A percentile compares a stretch with the other conserved stretches of the same genome.
These are phyloP conservation scores for Lactifluus pinguis DNA, from an alignment of 768 basidiomycete genomes.

Conservation along the genomic window DNA sequence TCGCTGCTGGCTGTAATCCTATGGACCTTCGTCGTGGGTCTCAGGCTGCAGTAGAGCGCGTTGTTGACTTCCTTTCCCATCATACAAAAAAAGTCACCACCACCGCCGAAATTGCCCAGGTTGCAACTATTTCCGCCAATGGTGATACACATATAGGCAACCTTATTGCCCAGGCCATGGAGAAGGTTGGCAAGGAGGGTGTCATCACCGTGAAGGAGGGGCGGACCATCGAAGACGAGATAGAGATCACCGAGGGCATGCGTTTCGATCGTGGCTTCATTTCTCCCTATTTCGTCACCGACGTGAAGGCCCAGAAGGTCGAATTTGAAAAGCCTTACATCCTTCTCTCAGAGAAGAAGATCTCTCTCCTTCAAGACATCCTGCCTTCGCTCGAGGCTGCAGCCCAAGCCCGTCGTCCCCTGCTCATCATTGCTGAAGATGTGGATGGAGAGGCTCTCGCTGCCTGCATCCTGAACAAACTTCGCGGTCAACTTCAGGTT, in stretches of 20 bases:
- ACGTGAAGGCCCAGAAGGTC: constrained; percentile 92
- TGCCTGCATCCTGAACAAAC: constrained; percentile 98
- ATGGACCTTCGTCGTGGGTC: constrained; percentile 99
- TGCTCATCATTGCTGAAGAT: constrained; percentile 96
- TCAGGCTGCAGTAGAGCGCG: constrained; percentile 88
- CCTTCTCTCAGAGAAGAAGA: constrained; percentile 96
- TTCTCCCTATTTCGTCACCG: constrained; percentile 96
- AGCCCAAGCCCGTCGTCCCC: constrained; percentile 75
- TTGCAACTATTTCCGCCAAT: constrained; percentile 71
- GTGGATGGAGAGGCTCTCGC: constrained; percentile 96
- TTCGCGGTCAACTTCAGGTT: constrained; percentile 93
- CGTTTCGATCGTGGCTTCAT: constrained; percentile 98
- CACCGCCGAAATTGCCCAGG: constrained; percentile 95
- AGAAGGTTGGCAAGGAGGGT: constrained; percentile 99
- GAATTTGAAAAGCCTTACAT: constrained; percentile 96
- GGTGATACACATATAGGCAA: constrained; percentile 84
- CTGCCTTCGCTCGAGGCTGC: constrained; percentile 83
- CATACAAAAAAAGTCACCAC: constrained; percentile 95
- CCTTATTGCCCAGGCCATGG: constrained; percentile 97
- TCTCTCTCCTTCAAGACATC: constrained; percentile 88
- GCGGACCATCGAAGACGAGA: constrained; percentile 95
- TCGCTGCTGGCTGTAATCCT: constrained; percentile 97
- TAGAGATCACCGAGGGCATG: constrained; percentile 99
- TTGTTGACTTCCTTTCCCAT: constrained; percentile 80
- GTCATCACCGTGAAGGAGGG: constrained; percentile 99